phyloP scores from a whole-genome alignment of 345 rosid genomes.

The Salix dunnii region DNA sequence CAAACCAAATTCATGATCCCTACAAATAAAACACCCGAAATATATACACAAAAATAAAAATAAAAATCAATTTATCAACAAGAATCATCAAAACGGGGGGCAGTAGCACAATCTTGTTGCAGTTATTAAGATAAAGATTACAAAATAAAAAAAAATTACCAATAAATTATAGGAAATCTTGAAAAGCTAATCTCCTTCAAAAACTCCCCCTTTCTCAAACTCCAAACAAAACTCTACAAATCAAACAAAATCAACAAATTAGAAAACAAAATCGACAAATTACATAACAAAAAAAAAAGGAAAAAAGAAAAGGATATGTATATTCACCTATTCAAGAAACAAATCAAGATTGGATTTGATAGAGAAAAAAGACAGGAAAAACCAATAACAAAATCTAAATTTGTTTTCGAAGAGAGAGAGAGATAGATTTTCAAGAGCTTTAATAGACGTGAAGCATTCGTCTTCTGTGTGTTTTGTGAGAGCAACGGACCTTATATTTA shows the following conservation, averaged over 20 bases:
- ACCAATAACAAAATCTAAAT: not conserved
- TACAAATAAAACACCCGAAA: not conserved
- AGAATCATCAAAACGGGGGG: not conserved
- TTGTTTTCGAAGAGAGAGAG: not conserved
- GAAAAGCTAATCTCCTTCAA: not conserved
- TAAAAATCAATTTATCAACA: no score
- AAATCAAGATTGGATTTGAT: not conserved
- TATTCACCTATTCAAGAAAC: not conserved
- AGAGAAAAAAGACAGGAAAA: not conserved
- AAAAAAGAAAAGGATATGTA: not conserved
- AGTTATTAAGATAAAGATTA: not conserved
- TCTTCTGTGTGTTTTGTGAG: not conserved
- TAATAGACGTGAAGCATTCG: not conserved
- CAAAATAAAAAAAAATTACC: not conserved
- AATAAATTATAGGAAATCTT: slow-evolving; percentile 4
- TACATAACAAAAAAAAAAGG: not conserved
- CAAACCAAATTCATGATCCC: not conserved
- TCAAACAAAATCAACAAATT: not conserved
- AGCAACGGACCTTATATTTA: not conserved
- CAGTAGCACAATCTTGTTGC: no score
- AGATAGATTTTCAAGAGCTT: not conserved
- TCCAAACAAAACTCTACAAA: not conserved
- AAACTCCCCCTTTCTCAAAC: not conserved
- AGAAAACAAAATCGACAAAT: not conserved
- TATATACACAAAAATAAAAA: no score